Evolutionary conservation across 352 stramenopile species (phyloP).

Genomic region (Globisporangium camurandrum): DNA sequence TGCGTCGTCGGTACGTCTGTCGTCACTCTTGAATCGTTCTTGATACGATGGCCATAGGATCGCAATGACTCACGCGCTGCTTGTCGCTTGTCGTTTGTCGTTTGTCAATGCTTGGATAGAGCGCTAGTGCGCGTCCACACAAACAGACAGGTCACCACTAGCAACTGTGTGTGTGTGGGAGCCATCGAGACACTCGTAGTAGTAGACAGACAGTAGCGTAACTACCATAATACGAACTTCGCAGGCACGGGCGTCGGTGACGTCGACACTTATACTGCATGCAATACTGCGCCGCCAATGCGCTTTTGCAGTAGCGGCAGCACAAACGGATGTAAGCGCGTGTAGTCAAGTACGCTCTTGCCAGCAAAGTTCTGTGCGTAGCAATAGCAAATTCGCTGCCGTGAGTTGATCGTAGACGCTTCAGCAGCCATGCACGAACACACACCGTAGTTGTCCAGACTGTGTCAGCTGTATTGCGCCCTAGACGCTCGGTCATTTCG

Average conservation of each 20-base stretch:
- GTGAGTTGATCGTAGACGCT: background rate
- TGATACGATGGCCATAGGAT: no score
- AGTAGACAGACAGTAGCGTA: no score
- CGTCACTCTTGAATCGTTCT: background rate
- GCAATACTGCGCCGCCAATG: conserved; percentile 21
- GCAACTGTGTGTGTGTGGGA: no score
- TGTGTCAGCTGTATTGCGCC: conserved; percentile 11
- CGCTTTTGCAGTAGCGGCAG: conserved; percentile 44
- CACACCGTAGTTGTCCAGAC: conserved; percentile 49
- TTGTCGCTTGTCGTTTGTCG: no score
- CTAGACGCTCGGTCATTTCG: conserved; percentile 22
- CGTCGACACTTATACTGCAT: no score
- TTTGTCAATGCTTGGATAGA: no score
- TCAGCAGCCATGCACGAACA: background rate
- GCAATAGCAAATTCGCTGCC: background rate
- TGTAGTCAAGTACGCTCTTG: conserved; percentile 39
- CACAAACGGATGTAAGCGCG: conserved; percentile 24
- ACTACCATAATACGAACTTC: no score
- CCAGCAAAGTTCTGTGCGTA: conserved; percentile 45
- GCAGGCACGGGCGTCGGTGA: no score
- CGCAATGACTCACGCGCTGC: no score
- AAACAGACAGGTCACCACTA: no score
- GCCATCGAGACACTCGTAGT: no score
- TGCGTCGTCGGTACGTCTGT: conserved; percentile 5
- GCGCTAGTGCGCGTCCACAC: no score